phyloP scores from a whole-genome alignment of 441 rosid species.

The Adansonia grandidieri region DNA sequence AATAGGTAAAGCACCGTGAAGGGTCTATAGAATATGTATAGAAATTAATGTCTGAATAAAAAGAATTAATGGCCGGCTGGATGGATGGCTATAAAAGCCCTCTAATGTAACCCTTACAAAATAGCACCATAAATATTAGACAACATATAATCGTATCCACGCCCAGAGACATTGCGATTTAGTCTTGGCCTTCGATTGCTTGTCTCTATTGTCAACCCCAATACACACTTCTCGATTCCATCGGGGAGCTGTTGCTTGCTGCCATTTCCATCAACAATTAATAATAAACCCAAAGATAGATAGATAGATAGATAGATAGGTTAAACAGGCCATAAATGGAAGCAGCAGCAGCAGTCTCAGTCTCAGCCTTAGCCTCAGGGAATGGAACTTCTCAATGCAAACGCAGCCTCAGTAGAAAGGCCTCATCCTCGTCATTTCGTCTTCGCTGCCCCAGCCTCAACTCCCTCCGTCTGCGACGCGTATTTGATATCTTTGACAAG shows the following conservation, averaged over 20 bases:
- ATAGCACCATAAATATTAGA: neutral
- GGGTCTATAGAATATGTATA: neutral
- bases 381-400: slow-evolving; percentile 18
- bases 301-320: neutral
- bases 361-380: neutral
- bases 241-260: slow-evolving; percentile 16
- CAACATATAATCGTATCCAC: too few relatives aligned
- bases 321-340: slow-evolving; percentile 25
- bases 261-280: slow-evolving; percentile 8
- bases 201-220: neutral
- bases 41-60: neutral
- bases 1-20: neutral
- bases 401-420: slow-evolving; percentile 25
- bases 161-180: neutral
- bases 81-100: neutral
- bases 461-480: slow-evolving; percentile 84
- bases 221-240: slow-evolving; percentile 27
- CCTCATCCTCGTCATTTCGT: slow-evolving; percentile 56
- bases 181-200: slow-evolving; percentile 1
- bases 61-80: neutral
- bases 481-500: slow-evolving; percentile 80
- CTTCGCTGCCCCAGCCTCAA: slow-evolving; percentile 79
- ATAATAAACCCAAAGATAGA: neutral
- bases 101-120: slow-evolving; percentile 23
- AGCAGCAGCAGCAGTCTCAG: slow-evolving; percentile 27